phyloP scores from a whole-genome alignment of 805 yeast species.

The Cephaloascus albidus region DNA sequence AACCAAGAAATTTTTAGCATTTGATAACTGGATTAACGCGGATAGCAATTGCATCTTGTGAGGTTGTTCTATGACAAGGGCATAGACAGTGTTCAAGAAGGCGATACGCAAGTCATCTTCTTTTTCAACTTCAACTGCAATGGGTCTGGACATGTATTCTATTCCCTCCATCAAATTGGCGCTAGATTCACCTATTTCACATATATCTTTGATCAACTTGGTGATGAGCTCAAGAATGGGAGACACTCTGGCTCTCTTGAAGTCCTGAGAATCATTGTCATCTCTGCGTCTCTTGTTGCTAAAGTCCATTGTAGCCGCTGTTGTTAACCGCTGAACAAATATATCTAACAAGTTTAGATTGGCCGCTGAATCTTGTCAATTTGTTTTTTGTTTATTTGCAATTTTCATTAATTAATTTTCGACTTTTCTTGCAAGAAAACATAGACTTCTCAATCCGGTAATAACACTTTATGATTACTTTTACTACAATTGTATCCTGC shows the following conservation, averaged over 20 bases:
- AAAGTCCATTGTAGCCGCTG: too few species aligned
- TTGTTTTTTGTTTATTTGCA: too few species aligned
- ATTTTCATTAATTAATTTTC: too few species aligned
- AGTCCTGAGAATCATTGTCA: slow-evolving; percentile 14
- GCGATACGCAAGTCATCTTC: slow-evolving; percentile 52
- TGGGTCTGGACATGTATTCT: slow-evolving; percentile 59
- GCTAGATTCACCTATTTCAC: slow-evolving; percentile 30
- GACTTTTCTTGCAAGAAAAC: too few species aligned
- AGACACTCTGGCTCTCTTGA: slow-evolving; percentile 29
- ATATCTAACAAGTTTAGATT: too few species aligned
- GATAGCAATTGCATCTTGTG: slow-evolving; percentile 74
- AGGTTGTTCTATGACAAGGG: slow-evolving; percentile 80
- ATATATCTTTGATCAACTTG: slow-evolving; percentile 33
- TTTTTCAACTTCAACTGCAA: slow-evolving; percentile 54
- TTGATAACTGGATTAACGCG: slow-evolving; percentile 56
- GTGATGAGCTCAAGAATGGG: slow-evolving; percentile 29
- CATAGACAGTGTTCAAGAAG: slow-evolving; percentile 53
- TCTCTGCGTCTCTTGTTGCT: not conserved
- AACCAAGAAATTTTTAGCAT: slow-evolving; percentile 51
- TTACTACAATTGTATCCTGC: too few species aligned
- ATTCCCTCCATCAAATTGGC: slow-evolving; percentile 35
- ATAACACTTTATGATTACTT: too few species aligned
- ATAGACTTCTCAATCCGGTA: too few species aligned
- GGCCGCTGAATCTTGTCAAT: too few species aligned
- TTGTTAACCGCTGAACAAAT: too few species aligned